Evolutionary conservation across 805 yeast genomes (phyloP), one percentile per base, ranked within the genome.

Genomic region (Zygotorulaspora chibaensis): DNA sequence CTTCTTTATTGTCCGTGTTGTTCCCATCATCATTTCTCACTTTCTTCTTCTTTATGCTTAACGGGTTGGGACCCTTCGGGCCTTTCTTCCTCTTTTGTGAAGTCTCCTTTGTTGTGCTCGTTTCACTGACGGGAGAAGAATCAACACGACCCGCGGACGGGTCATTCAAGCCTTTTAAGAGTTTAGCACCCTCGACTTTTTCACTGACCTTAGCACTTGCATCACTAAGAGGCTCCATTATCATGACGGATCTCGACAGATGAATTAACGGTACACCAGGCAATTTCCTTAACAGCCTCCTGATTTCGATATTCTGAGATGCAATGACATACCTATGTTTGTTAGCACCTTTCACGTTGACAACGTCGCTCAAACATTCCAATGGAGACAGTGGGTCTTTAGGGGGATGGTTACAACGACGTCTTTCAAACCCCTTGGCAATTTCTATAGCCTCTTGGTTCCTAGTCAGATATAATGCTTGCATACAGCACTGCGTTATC

Each of bases 401-500:
- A 31, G 81, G 81, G 3, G 80, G 72, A 67, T 93, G 99, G 49
- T 85, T 85, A 66, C 99, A 93, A 56, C 96, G 80, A 68, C 99
- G 80, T 68, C 97, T 81, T 67, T 93, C 99, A 55, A 84, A 84
- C 2, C 71, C 61, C 63, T 89, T 93, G 8, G 96, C 98, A 29
- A 83, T 57, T 26, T 77, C 84, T 38, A 93, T 86, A 1, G 95
- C 96, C 3, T 69, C 72, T 57, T 87, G 90, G 58, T 87, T 78
- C 20, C 78, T 77, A 4, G 84, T 73, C 37, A 75, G 74, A 65
- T 93, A 93, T 26, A 93, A 70, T 15, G 86, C 84, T 61, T 88
- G 88, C 75, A 93, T 87, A 57, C 96, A 86, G 63, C 99, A 93
- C 65, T 93, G 98, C 2, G 99, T 88, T 44, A 93, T 85, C 95